These are phyloP conservation scores for Pouteria glomerata DNA, from an alignment of 148 eudicot species.

Conservation along the genomic window DNA sequence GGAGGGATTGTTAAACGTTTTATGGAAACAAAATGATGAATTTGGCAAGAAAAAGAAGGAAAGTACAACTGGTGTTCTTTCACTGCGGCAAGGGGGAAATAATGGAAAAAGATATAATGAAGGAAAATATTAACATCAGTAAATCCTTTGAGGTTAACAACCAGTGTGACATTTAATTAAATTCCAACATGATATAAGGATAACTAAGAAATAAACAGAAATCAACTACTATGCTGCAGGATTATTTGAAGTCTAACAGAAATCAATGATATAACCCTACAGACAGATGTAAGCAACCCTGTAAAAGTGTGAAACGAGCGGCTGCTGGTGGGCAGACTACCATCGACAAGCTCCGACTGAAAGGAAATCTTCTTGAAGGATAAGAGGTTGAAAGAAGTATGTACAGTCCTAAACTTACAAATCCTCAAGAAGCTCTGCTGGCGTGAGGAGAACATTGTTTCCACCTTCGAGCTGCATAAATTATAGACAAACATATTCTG, in stretches of 20 bases:
- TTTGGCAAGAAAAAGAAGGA: too few species aligned
- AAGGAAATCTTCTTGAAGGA: background rate
- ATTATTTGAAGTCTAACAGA: background rate
- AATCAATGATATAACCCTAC: background rate
- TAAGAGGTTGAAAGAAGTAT: background rate
- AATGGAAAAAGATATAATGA: too few species aligned
- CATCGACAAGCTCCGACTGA: background rate
- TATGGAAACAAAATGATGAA: too few species aligned
- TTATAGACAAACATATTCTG: background rate
- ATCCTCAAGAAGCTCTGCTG: constrained; percentile 1
- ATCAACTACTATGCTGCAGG: background rate
- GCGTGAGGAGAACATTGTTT: background rate
- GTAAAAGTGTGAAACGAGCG: background rate
- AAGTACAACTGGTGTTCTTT: too few species aligned
- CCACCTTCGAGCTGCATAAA: background rate
- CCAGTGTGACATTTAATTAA: background rate
- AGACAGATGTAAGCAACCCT: background rate
- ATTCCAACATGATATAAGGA: background rate
- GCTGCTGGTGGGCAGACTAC: background rate
- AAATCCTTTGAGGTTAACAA: background rate
- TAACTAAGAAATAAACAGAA: background rate
- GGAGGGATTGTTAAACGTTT: too few species aligned
- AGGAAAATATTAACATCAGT: too few species aligned
- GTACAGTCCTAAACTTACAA: background rate
- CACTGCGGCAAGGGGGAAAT: too few species aligned